Evolutionary conservation across 1,284 basidiomycete species (phyloP), one percentile per base, ranked within the genome.

Genomic region (Apiotrichum veenhuisii): DNA sequence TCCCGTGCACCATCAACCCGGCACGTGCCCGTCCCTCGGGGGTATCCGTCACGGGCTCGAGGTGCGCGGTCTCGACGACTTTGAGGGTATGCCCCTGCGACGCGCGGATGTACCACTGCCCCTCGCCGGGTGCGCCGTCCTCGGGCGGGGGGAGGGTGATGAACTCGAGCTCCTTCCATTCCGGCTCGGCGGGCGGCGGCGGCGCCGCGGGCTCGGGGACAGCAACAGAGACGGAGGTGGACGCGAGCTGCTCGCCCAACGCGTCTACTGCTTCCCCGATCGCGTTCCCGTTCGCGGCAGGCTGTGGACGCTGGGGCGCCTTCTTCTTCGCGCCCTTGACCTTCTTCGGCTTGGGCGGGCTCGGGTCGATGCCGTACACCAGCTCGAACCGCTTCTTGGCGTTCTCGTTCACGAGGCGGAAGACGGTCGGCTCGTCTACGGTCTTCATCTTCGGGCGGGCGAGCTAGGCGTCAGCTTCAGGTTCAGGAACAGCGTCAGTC

Each of bases 51-150:
- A 77, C 64, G 11, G 59, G 55, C 15, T 64, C 65, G 15, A 77
- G 62, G 73, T 79, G 1, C 83, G 82, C 9, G 77, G 68, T 5
- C 2, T 84, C 84, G 46, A n/a, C n/a, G n/a, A 91, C 75, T 34
- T 89, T 85, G 25, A 94, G 77, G 45, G 91, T 89, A 77, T 98
- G 95, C 0, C 95, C 96, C 76, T 98, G 95, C 61, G 91, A 91
- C 0, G 95, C 95, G 47, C 91, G 82, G 64, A 97, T 93, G 85
- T 87, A 93, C 84, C 87, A 89, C 22, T 82, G 74, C 15, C 51
- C 36, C 27, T 51, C 54, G 18, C 26, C 48, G 1, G 41, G n/a
- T 2, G n/a, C 10, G 5, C 41, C 48, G 36, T 27, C 44, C 8
- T 38, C 23, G 2, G 61, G 57, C 8, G 46, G 40, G 0, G 67